Evolutionary conservation across 2,329 filamentous ascomycete genomes (phyloP), one percentile per base, ranked within the genome.

Genomic region (Fusarium drepaniforme): DNA sequence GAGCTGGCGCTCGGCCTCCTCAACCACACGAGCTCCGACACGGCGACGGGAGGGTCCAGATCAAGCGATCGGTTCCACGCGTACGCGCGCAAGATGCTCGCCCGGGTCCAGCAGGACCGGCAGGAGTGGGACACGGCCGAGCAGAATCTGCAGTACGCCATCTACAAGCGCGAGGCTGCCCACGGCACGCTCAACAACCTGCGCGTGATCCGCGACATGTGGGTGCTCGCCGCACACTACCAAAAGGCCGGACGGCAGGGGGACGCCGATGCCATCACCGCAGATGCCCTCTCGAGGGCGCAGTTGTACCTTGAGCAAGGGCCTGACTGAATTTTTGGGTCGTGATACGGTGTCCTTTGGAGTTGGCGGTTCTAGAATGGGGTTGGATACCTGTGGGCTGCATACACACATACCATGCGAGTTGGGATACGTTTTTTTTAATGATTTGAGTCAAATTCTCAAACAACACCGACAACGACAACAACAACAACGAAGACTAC

Each of bases 51-150:
- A 37, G 67, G 68, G 35, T 73, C 78, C 3, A 80, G 79, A 33
- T 80, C 80, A 2, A 79, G 75, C 61, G 82, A 80, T 11, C 77
- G 82, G n/a, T 84, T 84, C 40, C 82, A 84, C 58, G 82, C 82
- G 6, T 84, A 84, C 59, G 82, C 82, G 23, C 81, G 79, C 62
- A 84, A 84, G 73, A 84, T 84, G 82, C 73, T 84, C 40, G 82
- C 82, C 1, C 75, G 82, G 44, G 75, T 83, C 30, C 79, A 82
- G 40, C 79, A 84, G 68, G 80, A 78, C 13, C 74, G 76, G 46
- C 74, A 81, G 35, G 81, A 83, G 62, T 82, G 80, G 79, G 78
- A 69, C 23, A 71, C 61, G 28, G 82, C 82, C 0, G 82, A 84
- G 71, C 64, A 78, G 68, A 84, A 84, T 25, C 70, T 83, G 30